Base-by-base conservation (phyloP, 2,329 filamentous ascomycete species). In the Pyrenochaeta sp. region DNA sequence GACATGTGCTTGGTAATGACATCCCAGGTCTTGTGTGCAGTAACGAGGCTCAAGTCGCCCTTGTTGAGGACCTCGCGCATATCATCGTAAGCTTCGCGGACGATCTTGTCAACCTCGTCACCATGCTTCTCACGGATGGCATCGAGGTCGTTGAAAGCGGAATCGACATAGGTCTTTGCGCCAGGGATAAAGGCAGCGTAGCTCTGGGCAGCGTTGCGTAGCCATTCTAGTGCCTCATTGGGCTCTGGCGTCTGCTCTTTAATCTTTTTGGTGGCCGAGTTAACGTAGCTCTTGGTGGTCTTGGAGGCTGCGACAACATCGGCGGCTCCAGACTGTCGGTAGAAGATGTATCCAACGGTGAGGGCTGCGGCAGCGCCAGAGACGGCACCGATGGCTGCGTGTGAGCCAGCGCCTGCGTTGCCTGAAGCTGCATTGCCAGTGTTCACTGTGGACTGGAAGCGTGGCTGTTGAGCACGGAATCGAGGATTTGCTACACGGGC, bases 151-250 rank as follows among this genome's bases (percentile, higher is more conserved):
- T 88, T 80, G 75, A 92, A 93, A 0, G 84, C 85, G 1, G 80
- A 75, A 67, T 92, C 88, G 42, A 92, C 84, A 64, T 90, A 91
- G 41, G 81, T 76, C 27, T 83, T 83, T 2, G 87, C 89, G 11
- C 90, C 90, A 0, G 90, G 90, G 27, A 93, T 84, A 81, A 88
- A 90, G 2, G 79, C 80, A 2, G 88, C 87, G 67, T 92, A 92
- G 20, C 86, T 86, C 68, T 85, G 86, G 23, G 86, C 85, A 11
- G 87, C 86, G 51, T 86, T 78, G 66, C 86, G 86, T 55, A 92
- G 82, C 78, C 84, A 87, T 55, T 83, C 75, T 33, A 90, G 78
- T 1, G 89, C 88, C 72, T 90, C 82, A 58, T 90, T 88, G 12
- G 87, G 82, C 54, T 85, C 82, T 0, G 90, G 89, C 0, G 88